Conservation (phyloP, 177 flowering plant genomes). For the Vitis hybrid region DNA sequence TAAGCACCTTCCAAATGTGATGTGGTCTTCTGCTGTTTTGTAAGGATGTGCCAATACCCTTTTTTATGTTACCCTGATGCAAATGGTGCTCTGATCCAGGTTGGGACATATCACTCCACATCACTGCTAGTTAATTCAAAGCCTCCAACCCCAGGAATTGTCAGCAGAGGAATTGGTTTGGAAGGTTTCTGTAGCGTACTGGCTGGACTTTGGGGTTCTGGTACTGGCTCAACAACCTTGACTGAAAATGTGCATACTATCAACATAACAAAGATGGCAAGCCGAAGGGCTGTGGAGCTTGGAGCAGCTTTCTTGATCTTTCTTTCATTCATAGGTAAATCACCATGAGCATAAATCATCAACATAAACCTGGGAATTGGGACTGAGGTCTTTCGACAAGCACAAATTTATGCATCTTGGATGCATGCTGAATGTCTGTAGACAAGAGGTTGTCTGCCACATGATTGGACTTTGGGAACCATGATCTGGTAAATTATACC, state of each 20-base stretch:
- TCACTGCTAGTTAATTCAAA: constrained; percentile 52
- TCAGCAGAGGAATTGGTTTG: constrained; percentile 89
- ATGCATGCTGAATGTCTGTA: neutral
- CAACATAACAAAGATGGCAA: constrained; percentile 69
- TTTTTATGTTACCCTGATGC: constrained; percentile 1
- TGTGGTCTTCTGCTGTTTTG: neutral
- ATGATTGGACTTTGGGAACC: neutral
- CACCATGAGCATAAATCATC: neutral
- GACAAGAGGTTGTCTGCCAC: neutral
- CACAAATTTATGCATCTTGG: neutral
- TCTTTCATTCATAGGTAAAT: constrained; percentile 73
- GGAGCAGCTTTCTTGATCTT: constrained; percentile 74
- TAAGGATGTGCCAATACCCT: neutral
- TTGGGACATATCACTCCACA: constrained; percentile 78
- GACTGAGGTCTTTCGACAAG: no score
- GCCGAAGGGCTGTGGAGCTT: constrained; percentile 65
- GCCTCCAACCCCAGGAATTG: constrained; percentile 84
- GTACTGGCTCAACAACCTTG: constrained; percentile 87
- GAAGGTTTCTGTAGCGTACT: constrained; percentile 89
- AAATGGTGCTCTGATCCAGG: constrained; percentile 39
- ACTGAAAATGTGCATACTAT: constrained; percentile 86
- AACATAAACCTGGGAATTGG: neutral
- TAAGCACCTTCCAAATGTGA: neutral
- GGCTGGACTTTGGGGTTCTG: constrained; percentile 95
- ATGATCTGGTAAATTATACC: neutral